phyloP scores from a whole-genome alignment of 805 yeast genomes.

The Pichia scutulata region DNA sequence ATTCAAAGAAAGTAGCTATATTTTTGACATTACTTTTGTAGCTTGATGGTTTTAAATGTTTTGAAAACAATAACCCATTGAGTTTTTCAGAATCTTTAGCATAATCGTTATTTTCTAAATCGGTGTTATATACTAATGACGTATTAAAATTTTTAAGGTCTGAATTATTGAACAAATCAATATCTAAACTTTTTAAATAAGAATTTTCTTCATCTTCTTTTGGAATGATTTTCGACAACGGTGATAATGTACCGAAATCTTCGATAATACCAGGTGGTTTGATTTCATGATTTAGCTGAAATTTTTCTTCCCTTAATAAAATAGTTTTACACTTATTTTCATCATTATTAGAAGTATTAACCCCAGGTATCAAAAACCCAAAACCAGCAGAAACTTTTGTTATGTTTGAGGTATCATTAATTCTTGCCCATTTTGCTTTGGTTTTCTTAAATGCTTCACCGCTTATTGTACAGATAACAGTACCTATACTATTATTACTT shows the following conservation, averaged over 20 bases:
- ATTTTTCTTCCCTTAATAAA: slow-evolving; percentile 56
- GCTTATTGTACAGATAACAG: slow-evolving; percentile 56
- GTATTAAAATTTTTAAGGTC: background rate
- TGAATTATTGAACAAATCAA: background rate
- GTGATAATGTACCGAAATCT: slow-evolving; percentile 52
- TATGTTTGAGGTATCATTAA: slow-evolving; percentile 38
- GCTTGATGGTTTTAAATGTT: background rate
- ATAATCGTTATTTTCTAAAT: background rate
- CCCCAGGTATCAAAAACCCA: slow-evolving; percentile 6
- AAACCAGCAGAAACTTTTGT: slow-evolving; percentile 9
- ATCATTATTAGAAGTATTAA: slow-evolving; percentile 41
- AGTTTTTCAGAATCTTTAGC: background rate
- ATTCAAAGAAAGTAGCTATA: background rate
- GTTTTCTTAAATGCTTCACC: slow-evolving; percentile 53
- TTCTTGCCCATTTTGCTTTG: slow-evolving; percentile 22
- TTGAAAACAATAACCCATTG: background rate
- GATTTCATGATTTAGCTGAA: slow-evolving; percentile 48
- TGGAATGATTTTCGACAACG: slow-evolving; percentile 22
- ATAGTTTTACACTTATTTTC: slow-evolving; percentile 58
- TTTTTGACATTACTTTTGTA: background rate
- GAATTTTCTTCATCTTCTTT: background rate
- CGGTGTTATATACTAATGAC: background rate
- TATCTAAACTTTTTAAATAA: background rate
- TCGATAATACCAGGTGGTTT: slow-evolving; percentile 37
- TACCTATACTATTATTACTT: slow-evolving; percentile 3